These are phyloP conservation scores for Lichenothelia convexa DNA, from an alignment of 495 filamentous ascomycete species.

Conservation along the genomic window DNA sequence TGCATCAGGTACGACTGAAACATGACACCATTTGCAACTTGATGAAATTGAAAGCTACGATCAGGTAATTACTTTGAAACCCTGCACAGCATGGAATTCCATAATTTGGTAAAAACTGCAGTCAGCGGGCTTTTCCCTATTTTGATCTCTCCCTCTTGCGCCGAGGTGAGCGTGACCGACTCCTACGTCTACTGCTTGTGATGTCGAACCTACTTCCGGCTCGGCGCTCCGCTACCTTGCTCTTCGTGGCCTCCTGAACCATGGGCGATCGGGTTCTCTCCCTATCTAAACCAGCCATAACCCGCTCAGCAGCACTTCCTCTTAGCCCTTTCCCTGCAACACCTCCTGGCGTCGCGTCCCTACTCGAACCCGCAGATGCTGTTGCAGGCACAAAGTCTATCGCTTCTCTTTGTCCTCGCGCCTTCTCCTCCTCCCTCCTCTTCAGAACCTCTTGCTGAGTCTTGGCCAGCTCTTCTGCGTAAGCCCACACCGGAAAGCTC, in stretches of 20 bases:
- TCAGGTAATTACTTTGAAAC: too few relatives aligned
- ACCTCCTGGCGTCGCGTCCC: neutral
- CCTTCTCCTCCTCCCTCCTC: constrained; percentile 38
- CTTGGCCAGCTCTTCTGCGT: constrained; percentile 50
- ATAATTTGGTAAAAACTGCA: too few relatives aligned
- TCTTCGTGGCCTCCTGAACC: neutral
- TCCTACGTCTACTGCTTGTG: neutral
- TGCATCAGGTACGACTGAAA: too few relatives aligned
- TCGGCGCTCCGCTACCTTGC: neutral
- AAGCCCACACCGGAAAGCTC: constrained; percentile 50
- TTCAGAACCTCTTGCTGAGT: constrained; percentile 42
- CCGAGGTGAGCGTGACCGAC: neutral
- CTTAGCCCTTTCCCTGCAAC: neutral
- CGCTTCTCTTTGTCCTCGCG: constrained; percentile 33
- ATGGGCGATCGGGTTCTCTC: constrained; percentile 1
- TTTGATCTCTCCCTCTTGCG: neutral
- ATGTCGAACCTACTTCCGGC: neutral
- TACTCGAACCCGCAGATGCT: neutral
- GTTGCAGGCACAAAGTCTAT: constrained; percentile 61
- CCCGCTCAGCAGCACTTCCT: constrained; percentile 9
- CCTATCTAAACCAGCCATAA: constrained; percentile 10
- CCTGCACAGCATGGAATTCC: too few relatives aligned
- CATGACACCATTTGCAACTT: too few relatives aligned
- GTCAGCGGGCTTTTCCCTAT: too few relatives aligned
- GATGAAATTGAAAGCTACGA: too few relatives aligned